A percentile compares a stretch with the other conserved stretches of the same genome.
Evolutionary conservation across 139 green algal species (phyloP).

Genomic region (Tetraselmis chui): DNA sequence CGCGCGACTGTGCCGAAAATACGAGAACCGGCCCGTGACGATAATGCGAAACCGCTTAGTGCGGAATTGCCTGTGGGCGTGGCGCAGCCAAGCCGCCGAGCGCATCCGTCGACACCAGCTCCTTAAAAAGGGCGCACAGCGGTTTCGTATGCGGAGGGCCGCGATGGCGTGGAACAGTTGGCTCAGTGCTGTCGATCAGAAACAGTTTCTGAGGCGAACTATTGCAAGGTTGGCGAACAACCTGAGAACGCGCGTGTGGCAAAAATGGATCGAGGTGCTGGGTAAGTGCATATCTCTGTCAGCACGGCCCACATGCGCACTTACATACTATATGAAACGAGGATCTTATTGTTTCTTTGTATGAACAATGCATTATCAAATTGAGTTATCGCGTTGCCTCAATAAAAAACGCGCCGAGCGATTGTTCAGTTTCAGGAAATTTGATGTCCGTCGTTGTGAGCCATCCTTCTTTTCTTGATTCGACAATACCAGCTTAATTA

Average conservation of each 20-base stretch:
- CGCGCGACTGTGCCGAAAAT: not conserved
- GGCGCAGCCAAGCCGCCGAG: not conserved
- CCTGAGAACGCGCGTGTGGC: constrained; percentile 30
- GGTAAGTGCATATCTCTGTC: too few species aligned
- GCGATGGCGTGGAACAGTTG: constrained; percentile 47
- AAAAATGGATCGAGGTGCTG: constrained; percentile 39
- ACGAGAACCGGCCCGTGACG: not conserved
- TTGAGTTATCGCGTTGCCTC: too few species aligned
- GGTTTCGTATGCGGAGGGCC: constrained; percentile 28
- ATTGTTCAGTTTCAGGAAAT: too few species aligned
- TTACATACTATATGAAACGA: too few species aligned
- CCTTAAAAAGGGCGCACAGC: constrained; percentile 21
- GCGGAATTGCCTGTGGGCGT: not conserved
- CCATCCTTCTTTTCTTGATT: too few species aligned
- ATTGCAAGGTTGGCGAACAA: constrained; percentile 32
- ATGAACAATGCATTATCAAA: too few species aligned
- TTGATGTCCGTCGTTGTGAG: too few species aligned
- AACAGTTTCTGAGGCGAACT: not conserved
- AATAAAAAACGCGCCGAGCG: too few species aligned
- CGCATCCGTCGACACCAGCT: not conserved
- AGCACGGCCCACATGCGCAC: too few species aligned
- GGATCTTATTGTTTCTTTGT: too few species aligned
- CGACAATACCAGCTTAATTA: too few species aligned
- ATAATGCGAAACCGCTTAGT: not conserved
- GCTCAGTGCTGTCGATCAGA: too few species aligned